Evolutionary conservation across 495 filamentous ascomycete genomes (phyloP), one percentile per base, ranked within the genome.

Genomic region (Pseudevernia furfuracea): DNA sequence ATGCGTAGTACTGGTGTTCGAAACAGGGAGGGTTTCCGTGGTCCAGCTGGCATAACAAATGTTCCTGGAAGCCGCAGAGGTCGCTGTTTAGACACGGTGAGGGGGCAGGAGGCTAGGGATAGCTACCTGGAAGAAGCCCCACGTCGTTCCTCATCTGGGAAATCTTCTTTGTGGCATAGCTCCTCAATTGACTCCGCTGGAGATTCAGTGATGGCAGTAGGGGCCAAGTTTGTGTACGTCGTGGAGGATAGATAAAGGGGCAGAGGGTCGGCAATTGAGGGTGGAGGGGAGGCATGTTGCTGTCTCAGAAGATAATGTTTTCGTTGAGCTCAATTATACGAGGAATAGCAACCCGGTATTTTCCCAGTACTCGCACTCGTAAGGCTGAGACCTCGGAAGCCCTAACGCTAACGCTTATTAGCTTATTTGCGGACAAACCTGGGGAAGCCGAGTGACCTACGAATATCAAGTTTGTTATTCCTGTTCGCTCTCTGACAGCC

Each of bases 41-140:
- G 71, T 74, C 82, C 79, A 17, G 80, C 73, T n/a, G 84, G 85
- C 73, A 77, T 78, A 28, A 88, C 75, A 66, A 85, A 86, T 8
- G 85, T 87, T 23, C 71, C 80, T 82, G 44, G 21, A 39, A 4
- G n/a, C 17, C 34, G 60, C 71, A 32, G 25, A 17, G 25, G 60
- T 62, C 30, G 25, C 49, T 37, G 21, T 28, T 14, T 43, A 25
- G 2, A 7, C 30, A 62, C 11, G 38, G 44, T 14, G 41, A 25
- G 23, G 21, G 9, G 23, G 4, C 38, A 46, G 10, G 32, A 32
- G 41, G 23, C 8, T 60, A 23, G 25, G 36, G 41, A 14, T 34
- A 60, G n/a, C 5, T 36, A 64, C 62, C 62, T 58, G 28, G 12
- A 10, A 64, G 52, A 32, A 64, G 41, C 9, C 62, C 62, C 5